Percentiles rank a stretch among this genome's conserved stretches.
phyloP scores from a whole-genome alignment of 352 stramenopile genomes.

The Peronosclerospora sorghi region DNA sequence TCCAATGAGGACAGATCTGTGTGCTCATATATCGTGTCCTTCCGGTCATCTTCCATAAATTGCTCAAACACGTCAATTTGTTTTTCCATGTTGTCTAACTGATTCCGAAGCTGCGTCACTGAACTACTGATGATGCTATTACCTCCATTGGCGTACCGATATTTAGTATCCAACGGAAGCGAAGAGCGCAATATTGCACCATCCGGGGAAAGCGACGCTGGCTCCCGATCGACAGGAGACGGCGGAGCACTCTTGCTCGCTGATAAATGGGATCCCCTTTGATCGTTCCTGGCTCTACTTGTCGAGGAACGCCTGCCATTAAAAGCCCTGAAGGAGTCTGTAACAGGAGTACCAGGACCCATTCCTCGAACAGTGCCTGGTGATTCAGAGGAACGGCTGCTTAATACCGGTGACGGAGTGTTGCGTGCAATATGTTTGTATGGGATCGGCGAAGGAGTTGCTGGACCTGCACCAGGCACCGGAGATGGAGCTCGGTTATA shows the following conservation, averaged over 20 bases:
- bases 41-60: slow-evolving; percentile 82
- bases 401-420: slow-evolving; percentile 20
- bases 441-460: slow-evolving; percentile 17
- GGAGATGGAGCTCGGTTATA: slow-evolving; percentile 15
- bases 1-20: slow-evolving; percentile 64
- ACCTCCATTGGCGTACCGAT: slow-evolving; percentile 20
- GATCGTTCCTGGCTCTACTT: slow-evolving; percentile 11
- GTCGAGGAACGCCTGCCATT: slow-evolving; percentile 14
- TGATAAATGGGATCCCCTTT: slow-evolving; percentile 11
- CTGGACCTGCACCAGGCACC: slow-evolving; percentile 6
- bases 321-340: slow-evolving; percentile 22
- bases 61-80: slow-evolving; percentile 83
- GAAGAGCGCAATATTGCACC: slow-evolving; percentile 17
- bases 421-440: slow-evolving; percentile 22
- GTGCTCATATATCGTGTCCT: slow-evolving; percentile 76
- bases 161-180: slow-evolving; percentile 17
- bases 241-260: slow-evolving; percentile 44
- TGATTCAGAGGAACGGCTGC: slow-evolving; percentile 17
- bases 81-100: slow-evolving; percentile 83
- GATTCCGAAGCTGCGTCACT: slow-evolving; percentile 63
- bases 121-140: slow-evolving; percentile 60
- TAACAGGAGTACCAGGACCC: slow-evolving; percentile 16
- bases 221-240: slow-evolving; percentile 36
- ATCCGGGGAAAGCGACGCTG: slow-evolving; percentile 21
- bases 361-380: slow-evolving; percentile 12